Evolutionary conservation across 352 stramenopile species (phyloP).

Genomic region (Blastocystis hominis): DNA sequence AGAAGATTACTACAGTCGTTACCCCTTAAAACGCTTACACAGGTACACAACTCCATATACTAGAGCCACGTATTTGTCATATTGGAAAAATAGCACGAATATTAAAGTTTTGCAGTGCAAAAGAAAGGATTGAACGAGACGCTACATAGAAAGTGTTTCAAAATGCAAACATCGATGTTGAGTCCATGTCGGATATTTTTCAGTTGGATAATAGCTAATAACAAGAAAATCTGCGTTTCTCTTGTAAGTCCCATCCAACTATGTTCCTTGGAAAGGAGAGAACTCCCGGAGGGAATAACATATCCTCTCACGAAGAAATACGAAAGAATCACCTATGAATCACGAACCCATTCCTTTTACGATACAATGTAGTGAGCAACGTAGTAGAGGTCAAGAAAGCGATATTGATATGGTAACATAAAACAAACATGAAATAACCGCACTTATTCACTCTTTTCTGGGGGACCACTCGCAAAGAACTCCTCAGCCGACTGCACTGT

Average conservation of each 20-base stretch:
- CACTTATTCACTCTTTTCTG: conserved; percentile 43
- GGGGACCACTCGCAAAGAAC: not conserved
- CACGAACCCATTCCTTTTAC: not conserved
- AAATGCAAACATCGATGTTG: not conserved
- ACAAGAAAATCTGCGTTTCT: conserved; percentile 32
- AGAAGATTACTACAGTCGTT: not conserved
- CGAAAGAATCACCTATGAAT: not conserved
- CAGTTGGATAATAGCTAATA: conserved; percentile 26
- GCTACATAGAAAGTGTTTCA: not conserved
- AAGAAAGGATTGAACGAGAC: not conserved
- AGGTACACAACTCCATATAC: not conserved
- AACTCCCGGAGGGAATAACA: not conserved
- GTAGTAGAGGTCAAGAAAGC: conserved; percentile 17
- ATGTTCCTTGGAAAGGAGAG: not conserved
- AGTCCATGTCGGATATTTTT: conserved; percentile 1
- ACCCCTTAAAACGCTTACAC: not conserved
- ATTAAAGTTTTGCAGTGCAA: not conserved
- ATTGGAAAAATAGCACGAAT: not conserved
- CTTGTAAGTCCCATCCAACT: conserved; percentile 24
- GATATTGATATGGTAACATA: conserved; percentile 19
- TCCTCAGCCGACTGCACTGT: not conserved
- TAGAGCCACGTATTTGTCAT: not conserved
- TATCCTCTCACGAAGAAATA: not conserved
- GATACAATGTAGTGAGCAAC: not conserved
- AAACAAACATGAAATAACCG: not conserved